These are phyloP conservation scores for Strobilomyces confusus DNA, from an alignment of 768 basidiomycete species.

Conservation along the genomic window DNA sequence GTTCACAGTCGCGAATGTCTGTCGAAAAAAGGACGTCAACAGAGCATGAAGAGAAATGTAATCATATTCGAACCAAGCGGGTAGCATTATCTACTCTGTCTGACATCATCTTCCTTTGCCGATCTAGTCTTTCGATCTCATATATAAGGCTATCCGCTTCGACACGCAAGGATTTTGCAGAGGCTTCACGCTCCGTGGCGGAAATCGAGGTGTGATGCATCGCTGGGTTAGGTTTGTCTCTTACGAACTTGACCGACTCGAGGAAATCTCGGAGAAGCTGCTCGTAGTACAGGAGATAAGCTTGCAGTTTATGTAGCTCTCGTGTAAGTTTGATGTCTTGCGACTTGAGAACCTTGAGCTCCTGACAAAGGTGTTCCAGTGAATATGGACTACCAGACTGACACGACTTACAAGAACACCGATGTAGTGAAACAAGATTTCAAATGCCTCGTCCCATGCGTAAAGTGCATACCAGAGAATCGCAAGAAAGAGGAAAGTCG, in stretches of 20 bases:
- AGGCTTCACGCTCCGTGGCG: conserved; percentile 23
- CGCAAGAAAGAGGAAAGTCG: conserved; percentile 34
- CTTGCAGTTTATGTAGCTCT: conserved; percentile 53
- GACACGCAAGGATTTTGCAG: conserved; percentile 24
- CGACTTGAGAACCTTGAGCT: conserved; percentile 39
- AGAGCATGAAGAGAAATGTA: neutral
- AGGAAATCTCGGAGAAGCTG: conserved; percentile 52
- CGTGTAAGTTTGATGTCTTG: conserved; percentile 46
- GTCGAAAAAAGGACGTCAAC: neutral
- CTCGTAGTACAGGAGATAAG: conserved; percentile 51
- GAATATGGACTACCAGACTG: neutral
- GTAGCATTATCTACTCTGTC: conserved; percentile 24
- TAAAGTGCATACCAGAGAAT: conserved; percentile 59
- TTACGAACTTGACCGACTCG: conserved; percentile 48
- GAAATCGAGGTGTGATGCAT: conserved; percentile 29
- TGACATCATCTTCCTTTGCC: conserved; percentile 21
- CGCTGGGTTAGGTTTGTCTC: conserved; percentile 47
- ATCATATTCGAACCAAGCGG: conserved; percentile 18
- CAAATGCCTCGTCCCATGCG: conserved; percentile 58
- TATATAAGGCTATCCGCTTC: conserved; percentile 47
- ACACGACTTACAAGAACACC: conserved; percentile 38
- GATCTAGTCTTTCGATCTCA: conserved; percentile 45
- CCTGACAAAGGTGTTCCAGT: conserved; percentile 30
- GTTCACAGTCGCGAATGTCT: conserved; percentile 55
- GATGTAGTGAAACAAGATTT: conserved; percentile 47